Evolutionary conservation across 305 asterid species (phyloP), one percentile per base, ranked within the genome.

Genomic region (Euphrasia arctica): DNA sequence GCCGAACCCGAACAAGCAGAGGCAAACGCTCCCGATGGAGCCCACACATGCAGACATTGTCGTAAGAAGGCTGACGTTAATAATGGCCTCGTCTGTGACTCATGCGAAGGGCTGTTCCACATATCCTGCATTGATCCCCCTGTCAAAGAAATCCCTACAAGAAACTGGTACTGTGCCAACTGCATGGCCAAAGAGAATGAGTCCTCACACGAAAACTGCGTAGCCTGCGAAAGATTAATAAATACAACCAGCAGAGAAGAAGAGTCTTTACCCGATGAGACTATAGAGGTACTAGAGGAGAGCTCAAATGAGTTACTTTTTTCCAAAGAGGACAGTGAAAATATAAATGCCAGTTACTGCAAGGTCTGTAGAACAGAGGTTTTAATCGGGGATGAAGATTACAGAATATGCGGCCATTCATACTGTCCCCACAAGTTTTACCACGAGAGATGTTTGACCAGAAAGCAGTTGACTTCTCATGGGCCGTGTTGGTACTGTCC

Each of bases 401-500:
- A 82, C 39, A 82, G 58, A 72, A 77, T 82, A 62, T 93, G 99
- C 57, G 90, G 92, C 2, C 96, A 93, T 78, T 60, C 82, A 8
- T 83, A 83, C 63, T 93, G 99, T 65, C 86, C 85, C 25, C 94
- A 88, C 77, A 93, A 86, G 71, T 83, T 78, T 75, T 93, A 85
- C 83, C 99, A 93, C 68, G 83, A 69, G 57, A 80, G 76, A 57
- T 93, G 99, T 77, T 72, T 93, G 82, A 88, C 89, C 5, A 66
- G 71, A 25, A 72, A 78, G 77, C 91, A 88, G 83, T 75, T 93
- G 81, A 68, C 63, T 50, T 72, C 83, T 29, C 48, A 79, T 15
- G 91, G 94, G 5, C 72, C 84, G 1, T 72, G 87, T 58, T 93
- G 97, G 99, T 93, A 93, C 63, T 93, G 99, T 76, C 97, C 97